A percentile compares a stretch with the other conserved stretches of the same genome.
Conservation (phyloP, 2,329 filamentous ascomycete genomes). For the Aspergillus ustus region DNA sequence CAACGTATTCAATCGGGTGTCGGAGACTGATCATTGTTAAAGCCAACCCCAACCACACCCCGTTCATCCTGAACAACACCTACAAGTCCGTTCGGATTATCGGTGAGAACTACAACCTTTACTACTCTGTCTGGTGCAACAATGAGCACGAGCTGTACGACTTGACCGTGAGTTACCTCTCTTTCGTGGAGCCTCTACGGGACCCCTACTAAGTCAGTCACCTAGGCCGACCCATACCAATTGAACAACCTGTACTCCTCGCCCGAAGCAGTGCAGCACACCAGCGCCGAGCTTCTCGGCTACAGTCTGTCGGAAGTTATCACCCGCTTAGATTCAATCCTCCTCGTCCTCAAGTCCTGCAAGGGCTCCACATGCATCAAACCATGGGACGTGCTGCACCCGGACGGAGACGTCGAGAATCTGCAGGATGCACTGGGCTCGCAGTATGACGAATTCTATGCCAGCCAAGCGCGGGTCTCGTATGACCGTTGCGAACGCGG, state of each 20-base stretch:
- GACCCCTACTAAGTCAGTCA: background rate
- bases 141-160: conserved; percentile 42
- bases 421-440: conserved; percentile 38
- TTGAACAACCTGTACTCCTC: conserved; percentile 38
- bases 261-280: background rate
- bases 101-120: conserved; percentile 35
- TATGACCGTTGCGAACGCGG: conserved; percentile 42
- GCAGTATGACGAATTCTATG: conserved; percentile 41
- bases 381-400: conserved; percentile 45
- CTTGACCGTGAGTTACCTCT: conserved; percentile 26
- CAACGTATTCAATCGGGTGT: background rate
- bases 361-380: conserved; percentile 39
- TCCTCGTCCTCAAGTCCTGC: conserved; percentile 48
- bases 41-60: background rate
- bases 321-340: conserved; percentile 40
- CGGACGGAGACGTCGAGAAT: conserved; percentile 32
- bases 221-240: conserved; percentile 42
- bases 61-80: conserved; percentile 17
- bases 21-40: background rate
- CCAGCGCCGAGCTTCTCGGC: background rate
- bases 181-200: background rate
- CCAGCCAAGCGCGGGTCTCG: conserved; percentile 35
- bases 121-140: conserved; percentile 42
- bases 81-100: conserved; percentile 31
- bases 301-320: conserved; percentile 16